Base-by-base conservation (phyloP, 208 protist genomes). In the Histomonas meleagridis region DNA sequence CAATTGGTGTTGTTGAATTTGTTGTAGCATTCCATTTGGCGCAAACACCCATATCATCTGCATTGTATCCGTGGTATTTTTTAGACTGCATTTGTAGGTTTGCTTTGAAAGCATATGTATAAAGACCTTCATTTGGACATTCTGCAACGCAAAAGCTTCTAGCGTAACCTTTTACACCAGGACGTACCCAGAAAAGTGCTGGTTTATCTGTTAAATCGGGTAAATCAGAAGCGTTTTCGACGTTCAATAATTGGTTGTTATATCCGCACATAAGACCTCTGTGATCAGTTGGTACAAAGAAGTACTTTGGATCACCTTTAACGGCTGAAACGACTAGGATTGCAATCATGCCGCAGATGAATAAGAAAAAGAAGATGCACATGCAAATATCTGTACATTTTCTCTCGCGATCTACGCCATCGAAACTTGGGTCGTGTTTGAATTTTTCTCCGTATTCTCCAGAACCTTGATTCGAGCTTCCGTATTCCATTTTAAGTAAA, bases 381-480 rank as follows among this genome's bases (percentile, higher is more conserved):
- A 51, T 55, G 46, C 40, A 86, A 46, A 40, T 57, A 28, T 86
- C 76, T 55, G 76, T 86, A 28, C 76, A 86, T n/a, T 86, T 51
- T 18, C 76, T 7, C 16, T 86, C 76, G 32, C 16, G 18, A 55
- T 55, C 43, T 14, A 23, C 7, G 18, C 76, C 76, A 35, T 86
- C 23, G 18, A 86, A 86, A 40, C 55, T n/a, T 86, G 76, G 76
- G 28, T 86, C 76, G 38, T 86, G 55, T 38, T 55, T 14, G 38
- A 38, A 86, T 38, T 40, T 16, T n/a, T 51, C n/a, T 55, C 23
- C 23, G n/a, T n/a, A n/a, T n/a, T n/a, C n/a, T n/a, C n/a, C n/a
- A n/a, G n/a, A n/a, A n/a, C n/a, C n/a, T n/a, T n/a, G n/a, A n/a
- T n/a, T n/a, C n/a, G n/a, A n/a, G n/a, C n/a, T n/a, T n/a, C n/a